Base-by-base conservation (phyloP, 2,329 filamentous ascomycete genomes). In the Botryosphaeria dothidea region DNA sequence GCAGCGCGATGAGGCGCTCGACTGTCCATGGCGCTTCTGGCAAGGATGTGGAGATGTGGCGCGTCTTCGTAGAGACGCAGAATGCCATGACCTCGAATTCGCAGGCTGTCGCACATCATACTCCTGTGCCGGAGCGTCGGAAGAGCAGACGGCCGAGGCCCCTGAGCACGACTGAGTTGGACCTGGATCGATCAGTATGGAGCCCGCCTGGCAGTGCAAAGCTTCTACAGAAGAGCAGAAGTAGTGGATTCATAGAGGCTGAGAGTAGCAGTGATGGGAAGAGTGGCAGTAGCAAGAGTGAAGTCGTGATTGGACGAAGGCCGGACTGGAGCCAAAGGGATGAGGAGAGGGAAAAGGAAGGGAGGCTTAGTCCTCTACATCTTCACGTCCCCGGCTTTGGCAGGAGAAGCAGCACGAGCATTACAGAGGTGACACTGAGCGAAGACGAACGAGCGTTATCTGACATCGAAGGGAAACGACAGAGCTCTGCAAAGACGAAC, bases 261-360 rank as follows among this genome's bases (percentile, higher is more conserved):
- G 11, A 17, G 8, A 31, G 19, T 5, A n/a, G 41, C 43, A 15
- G 21, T 4, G 36, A 8, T 5, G 13, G 5, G 11, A 56, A 27
- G 2, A n/a, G 41, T 3, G 41, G 46, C 9, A 11, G 13, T 5
- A 5, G 11, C 6, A 46, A 25, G 34, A 7, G 5, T 13, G 51
- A 56, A 2, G 3, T 4, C 19, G 9, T 34, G 13, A 8, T 46
- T 17, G 56, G 41, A 17, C 41, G 56, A 6, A 21, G 56, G 0
- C 56, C 56, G n/a, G 56, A 60, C 56, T 60, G 56, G 56, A 60
- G 25, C n/a, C 56, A 60, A 13, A 46, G 27, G 17, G 56, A 60
- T 11, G 38, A 60, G 56, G 13, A 34, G 29, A 34, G 7, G 31
- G 29, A 34, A 13, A 52, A 21, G n/a, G 19, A 46, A 2, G 27